Percentiles rank a stretch among this genome's conserved stretches.
These are phyloP conservation scores for Trichoderma endophyticum DNA, from an alignment of 2,329 filamentous ascomycete genomes.

Conservation along the genomic window DNA sequence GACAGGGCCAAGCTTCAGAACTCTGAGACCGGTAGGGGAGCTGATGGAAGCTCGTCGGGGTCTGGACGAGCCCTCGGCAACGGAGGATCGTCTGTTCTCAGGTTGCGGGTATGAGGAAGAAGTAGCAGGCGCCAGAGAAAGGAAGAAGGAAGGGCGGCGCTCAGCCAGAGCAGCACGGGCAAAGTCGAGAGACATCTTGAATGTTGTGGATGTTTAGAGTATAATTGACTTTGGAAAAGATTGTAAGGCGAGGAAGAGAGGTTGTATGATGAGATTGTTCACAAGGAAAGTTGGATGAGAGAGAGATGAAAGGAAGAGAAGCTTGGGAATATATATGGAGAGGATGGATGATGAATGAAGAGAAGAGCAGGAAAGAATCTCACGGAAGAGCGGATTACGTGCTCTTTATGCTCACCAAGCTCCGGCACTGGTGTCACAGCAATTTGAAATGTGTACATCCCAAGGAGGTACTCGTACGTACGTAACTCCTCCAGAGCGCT, in stretches of 20 bases:
- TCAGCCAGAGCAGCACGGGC: conserved; percentile 19
- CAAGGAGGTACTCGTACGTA: not conserved
- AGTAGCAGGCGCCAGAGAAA: conserved; percentile 56
- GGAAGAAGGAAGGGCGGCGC: conserved; percentile 38
- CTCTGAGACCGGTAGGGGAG: conserved; percentile 42
- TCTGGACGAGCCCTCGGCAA: conserved; percentile 21
- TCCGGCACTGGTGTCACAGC: conserved; percentile 7
- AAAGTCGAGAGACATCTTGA: conserved; percentile 19
- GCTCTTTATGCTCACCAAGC: conserved; percentile 28
- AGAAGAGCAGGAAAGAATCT: not conserved
- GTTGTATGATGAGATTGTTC: not conserved
- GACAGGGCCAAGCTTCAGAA: conserved; percentile 63
- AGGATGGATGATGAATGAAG: conserved; percentile 3
- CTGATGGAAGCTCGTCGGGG: conserved; percentile 53
- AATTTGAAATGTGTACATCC: not conserved
- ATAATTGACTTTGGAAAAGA: not conserved
- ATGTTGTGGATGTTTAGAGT: not conserved
- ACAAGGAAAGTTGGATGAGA: not conserved
- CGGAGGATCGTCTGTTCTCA: conserved; percentile 24
- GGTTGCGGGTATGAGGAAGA: conserved; percentile 56
- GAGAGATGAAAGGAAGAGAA: not conserved
- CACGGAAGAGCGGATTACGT: conserved; percentile 24
- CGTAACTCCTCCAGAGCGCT: conserved; percentile 6
- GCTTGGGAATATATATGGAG: not conserved
- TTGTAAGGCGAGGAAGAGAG: not conserved